A percentile compares a stretch with the other conserved stretches of the same genome.
phyloP scores from a whole-genome alignment of 768 basidiomycete genomes.

The Xerocomus potaroensis region DNA sequence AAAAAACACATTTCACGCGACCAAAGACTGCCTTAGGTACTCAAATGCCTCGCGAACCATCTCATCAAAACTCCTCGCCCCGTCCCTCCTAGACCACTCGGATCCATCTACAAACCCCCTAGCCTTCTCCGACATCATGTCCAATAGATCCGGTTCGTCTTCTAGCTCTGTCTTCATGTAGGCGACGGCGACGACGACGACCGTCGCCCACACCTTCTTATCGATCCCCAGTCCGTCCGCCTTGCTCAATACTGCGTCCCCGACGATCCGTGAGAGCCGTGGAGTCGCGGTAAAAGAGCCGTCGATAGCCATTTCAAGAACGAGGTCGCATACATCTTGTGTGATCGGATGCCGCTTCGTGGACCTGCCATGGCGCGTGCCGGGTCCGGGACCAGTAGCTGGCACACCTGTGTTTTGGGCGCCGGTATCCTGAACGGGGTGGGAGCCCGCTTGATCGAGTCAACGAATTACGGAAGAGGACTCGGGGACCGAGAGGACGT shows the following conservation, averaged over 20 bases:
- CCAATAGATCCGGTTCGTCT: constrained; percentile 37
- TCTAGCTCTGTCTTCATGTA: constrained; percentile 39
- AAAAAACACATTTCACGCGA: too few species aligned
- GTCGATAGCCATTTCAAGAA: constrained; percentile 39
- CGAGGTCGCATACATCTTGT: constrained; percentile 32
- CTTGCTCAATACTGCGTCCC: constrained; percentile 30
- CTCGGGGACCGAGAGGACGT: constrained; percentile 19
- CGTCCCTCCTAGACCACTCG: not conserved
- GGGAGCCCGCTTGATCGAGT: constrained; percentile 26
- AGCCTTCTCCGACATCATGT: constrained; percentile 40
- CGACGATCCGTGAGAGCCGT: constrained; percentile 34
- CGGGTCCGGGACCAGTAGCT: not conserved
- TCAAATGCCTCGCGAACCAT: constrained; percentile 15
- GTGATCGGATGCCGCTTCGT: constrained; percentile 11
- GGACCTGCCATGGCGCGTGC: not conserved
- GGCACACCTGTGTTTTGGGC: not conserved
- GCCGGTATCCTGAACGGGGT: constrained; percentile 27
- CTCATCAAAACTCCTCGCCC: constrained; percentile 11
- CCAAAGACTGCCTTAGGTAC: constrained; percentile 5
- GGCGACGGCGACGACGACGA: constrained; percentile 43
- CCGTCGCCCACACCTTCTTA: constrained; percentile 44
- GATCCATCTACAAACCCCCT: constrained; percentile 33
- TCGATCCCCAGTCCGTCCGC: constrained; percentile 30
- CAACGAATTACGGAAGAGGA: constrained; percentile 23
- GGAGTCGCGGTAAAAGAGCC: constrained; percentile 44